These are phyloP conservation scores for Ambrosiella cleistominuta DNA, from an alignment of 2,329 filamentous ascomycete genomes.

Conservation along the genomic window DNA sequence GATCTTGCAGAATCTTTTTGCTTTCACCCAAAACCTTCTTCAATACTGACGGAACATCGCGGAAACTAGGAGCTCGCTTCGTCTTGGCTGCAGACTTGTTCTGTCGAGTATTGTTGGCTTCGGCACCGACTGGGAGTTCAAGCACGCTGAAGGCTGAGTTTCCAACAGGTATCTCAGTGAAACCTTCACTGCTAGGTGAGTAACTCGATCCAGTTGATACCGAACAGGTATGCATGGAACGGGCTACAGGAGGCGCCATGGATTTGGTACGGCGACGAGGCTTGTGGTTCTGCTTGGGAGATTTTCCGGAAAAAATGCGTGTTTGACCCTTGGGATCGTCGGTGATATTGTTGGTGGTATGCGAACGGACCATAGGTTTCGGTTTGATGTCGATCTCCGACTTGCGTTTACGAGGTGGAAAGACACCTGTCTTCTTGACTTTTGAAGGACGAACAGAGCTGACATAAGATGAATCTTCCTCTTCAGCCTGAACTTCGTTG, in stretches of 20 bases:
- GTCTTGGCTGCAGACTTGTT: constrained; percentile 18
- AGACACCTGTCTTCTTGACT: constrained; percentile 3
- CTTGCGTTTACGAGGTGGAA: not conserved
- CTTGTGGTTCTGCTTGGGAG: constrained; percentile 13
- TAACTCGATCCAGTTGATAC: constrained; percentile 19
- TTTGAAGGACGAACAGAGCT: constrained; percentile 3
- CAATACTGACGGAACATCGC: constrained; percentile 42
- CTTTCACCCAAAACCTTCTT: constrained; percentile 47
- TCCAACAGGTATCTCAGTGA: constrained; percentile 41
- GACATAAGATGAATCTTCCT: constrained; percentile 3
- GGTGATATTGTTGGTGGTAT: not conserved
- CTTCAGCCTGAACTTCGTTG: not conserved
- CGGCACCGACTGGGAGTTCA: constrained; percentile 34
- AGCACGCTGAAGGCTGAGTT: constrained; percentile 50
- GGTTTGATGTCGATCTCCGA: not conserved
- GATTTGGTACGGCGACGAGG: constrained; percentile 7
- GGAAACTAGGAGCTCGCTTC: constrained; percentile 38
- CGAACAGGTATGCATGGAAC: constrained; percentile 10
- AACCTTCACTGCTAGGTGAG: constrained; percentile 16
- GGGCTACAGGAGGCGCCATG: constrained; percentile 7
- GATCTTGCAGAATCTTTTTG: constrained; percentile 46
- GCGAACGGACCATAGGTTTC: not conserved
- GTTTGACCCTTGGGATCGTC: not conserved
- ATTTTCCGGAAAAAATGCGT: not conserved
- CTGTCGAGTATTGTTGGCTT: constrained; percentile 26